Evolutionary conservation across 331 rosid species (phyloP), one percentile per base, ranked within the genome.

Genomic region (Quercus tomentella): DNA sequence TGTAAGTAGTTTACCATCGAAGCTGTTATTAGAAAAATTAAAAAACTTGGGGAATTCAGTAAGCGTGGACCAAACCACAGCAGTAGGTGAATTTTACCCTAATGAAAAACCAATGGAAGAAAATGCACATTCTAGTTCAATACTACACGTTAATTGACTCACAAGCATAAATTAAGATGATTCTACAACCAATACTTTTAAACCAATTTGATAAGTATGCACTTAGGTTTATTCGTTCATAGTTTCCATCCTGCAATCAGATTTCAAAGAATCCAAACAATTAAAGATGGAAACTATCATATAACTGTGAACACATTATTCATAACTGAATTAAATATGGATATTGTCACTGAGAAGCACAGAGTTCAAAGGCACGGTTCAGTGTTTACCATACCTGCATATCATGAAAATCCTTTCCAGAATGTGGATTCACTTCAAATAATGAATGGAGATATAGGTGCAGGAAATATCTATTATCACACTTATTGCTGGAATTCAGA

Each of bases 371-470:
- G 51, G 26, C 4, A 22, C 1, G 26, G 72, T 67, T 67, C 25
- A 67, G 72, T 20, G 23, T 67, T 33, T 67, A 22, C 16, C 67
- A 76, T 80, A 96, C 99, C 99, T 96, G 98, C 91, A 96, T 89
- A 77, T 93, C 97, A 80, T 96, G 97, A 81, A 84, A 93, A 75
- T 93, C 98, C 88, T 85, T 96, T 84, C 99, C 99, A 81, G 89
- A 93, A 85, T 96, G 93, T 68, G 97, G 93, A 58, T 88, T 84
- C 75, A 87, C 98, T 91, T 87, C 99, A 86, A 91, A 96, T 80
- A 96, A 82, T 77, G 99, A 87, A 87, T 95, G 99, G 80, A 95
- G 93, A 82, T 93, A 95, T 18, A 84, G 81, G 83, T 93, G 96
- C 84, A 91, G 84, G 82, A 89, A 93, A 76, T 89, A 89, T 90